Evolutionary conservation across 305 asterid genomes (phyloP), one percentile per base, ranked within the genome.

Genomic region (Fraxinus greggii): DNA sequence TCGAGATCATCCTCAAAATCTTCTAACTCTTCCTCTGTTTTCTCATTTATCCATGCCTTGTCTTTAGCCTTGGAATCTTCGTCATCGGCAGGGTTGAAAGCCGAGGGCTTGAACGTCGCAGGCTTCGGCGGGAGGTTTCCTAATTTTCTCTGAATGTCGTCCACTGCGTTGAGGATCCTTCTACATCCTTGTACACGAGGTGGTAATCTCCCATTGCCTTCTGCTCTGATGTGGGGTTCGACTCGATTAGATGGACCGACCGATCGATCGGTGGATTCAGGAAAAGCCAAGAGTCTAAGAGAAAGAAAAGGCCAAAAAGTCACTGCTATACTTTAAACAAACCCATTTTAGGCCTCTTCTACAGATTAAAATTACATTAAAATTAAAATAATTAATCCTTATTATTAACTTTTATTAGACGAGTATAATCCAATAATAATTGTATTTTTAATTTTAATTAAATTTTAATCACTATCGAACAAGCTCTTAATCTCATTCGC

Each of bases 1-100:
- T 94, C 94, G 69, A 94, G 91, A 88, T 94, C 98, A 80, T 95
- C 97, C 84, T 94, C 97, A 23, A 95, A 94, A 82, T 95, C 97
- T 83, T 94, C 97, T 31, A 93, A 95, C 91, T 94, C 95, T 48
- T 92, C 97, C 83, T 90, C 93, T 1, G 91, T 91, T 80, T 87
- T 91, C 17, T 78, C 78, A 63, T 94, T 95, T 81, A 95, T 89
- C 99, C 99, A 95, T 19, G 88, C 81, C 83, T 90, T 90, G 87
- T 90, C 92, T 81, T 89, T 92, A n/a, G 93, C 88, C 86, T 90
- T 92, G n/a, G 95, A 89, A 45, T 86, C 90, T 65, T 87, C 84
- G 83, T 91, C 95, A 6, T 90, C 97, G 1, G 91, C 89, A 0
- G 97, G 96, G 42, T 89, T 12, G 78, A 92, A 94, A 33, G 95